Evolutionary conservation across 2,329 filamentous ascomycete species (phyloP).

Genomic region (Alternaria novae-zelandiae): DNA sequence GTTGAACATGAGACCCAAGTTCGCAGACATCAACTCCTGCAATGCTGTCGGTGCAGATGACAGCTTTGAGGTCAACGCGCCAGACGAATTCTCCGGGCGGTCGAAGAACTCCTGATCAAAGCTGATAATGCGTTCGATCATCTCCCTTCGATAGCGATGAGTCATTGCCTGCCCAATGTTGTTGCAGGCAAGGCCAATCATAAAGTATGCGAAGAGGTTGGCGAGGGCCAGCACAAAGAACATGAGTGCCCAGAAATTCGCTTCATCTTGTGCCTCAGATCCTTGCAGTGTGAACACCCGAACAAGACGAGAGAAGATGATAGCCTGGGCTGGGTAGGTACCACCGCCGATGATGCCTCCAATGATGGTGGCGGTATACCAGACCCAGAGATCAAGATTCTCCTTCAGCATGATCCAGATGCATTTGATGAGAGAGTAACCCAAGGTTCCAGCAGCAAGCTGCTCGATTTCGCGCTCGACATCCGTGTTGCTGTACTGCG

Average conservation of each 20-base stretch:
- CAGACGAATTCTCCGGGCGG: conserved; percentile 82
- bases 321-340: conserved; percentile 16
- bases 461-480: conserved; percentile 10
- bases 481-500: conserved; percentile 3
- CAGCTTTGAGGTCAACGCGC: conserved; percentile 70
- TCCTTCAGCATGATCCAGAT: conserved; percentile 21
- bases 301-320: conserved; percentile 22
- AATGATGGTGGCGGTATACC: neutral
- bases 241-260: conserved; percentile 33
- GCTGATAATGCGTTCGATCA: conserved; percentile 59
- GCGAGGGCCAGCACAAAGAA: conserved; percentile 28
- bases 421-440: conserved; percentile 14
- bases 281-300: conserved; percentile 23
- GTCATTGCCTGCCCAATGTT: conserved; percentile 59
- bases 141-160: conserved; percentile 12
- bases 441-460: conserved; percentile 12
- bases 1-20: conserved; percentile 17
- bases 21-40: conserved; percentile 50
- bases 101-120: conserved; percentile 93
- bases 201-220: conserved; percentile 23
- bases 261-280: conserved; percentile 12
- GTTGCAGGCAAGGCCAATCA: conserved; percentile 67
- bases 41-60: conserved; percentile 53
- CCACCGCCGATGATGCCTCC: neutral
- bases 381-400: conserved; percentile 7